phyloP scores from a whole-genome alignment of 1,284 basidiomycete genomes.

The Marasmius tenuissimus region DNA sequence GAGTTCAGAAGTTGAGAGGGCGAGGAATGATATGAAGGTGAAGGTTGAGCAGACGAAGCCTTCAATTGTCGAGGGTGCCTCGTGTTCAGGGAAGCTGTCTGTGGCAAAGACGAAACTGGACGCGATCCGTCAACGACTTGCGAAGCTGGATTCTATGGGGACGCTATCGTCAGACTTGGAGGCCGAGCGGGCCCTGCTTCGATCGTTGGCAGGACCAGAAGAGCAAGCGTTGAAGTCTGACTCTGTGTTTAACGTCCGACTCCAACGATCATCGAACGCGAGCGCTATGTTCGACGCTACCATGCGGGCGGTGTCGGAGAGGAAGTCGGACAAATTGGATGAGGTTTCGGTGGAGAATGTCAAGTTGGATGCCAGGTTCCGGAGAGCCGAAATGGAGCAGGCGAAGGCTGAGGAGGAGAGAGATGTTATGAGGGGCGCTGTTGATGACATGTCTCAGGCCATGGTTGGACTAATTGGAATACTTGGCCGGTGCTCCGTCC shows the following conservation, averaged over 20 bases:
- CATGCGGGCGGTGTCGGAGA: conserved; percentile 77
- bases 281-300: conserved; percentile 82
- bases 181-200: conserved; percentile 73
- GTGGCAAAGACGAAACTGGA: conserved; percentile 74
- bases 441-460: conserved; percentile 66
- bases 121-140: conserved; percentile 66
- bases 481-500: conserved; percentile 77
- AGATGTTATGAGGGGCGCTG: conserved; percentile 63
- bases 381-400: conserved; percentile 73
- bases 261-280: conserved; percentile 74
- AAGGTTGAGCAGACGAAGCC: conserved; percentile 69
- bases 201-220: conserved; percentile 68
- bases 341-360: conserved; percentile 71
- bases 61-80: conserved; percentile 77
- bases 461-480: conserved; percentile 74
- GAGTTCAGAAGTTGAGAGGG: conserved; percentile 64
- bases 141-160: conserved; percentile 55
- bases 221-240: conserved; percentile 65
- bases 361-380: conserved; percentile 67
- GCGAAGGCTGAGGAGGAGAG: conserved; percentile 70
- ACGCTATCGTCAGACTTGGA: conserved; percentile 61
- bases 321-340: conserved; percentile 79
- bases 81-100: conserved; percentile 70
- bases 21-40: conserved; percentile 66
- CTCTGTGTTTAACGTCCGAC: conserved; percentile 57